Conservation (phyloP, 306 rosid species). For the Prunus davidiana region DNA sequence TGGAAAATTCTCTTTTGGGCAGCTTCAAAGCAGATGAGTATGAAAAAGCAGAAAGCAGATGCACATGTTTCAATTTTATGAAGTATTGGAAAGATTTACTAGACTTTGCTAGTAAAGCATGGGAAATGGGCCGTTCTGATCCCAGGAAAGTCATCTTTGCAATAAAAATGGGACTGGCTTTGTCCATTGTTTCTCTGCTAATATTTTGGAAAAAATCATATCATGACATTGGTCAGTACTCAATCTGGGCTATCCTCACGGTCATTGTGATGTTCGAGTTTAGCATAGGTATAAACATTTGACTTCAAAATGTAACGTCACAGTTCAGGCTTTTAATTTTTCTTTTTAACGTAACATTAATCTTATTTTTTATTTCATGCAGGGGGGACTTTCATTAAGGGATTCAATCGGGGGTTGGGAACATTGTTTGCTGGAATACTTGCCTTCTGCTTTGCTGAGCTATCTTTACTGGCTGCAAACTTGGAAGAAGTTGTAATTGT, state of each 20-base stretch:
- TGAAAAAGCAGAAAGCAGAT: neutral
- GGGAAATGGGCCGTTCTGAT: constrained; percentile 61
- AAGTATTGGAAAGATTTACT: constrained; percentile 4
- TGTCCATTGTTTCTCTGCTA: constrained; percentile 51
- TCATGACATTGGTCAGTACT: constrained; percentile 37
- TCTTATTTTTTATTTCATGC: neutral
- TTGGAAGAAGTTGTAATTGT: constrained; percentile 45
- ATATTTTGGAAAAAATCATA: constrained; percentile 41
- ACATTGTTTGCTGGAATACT: constrained; percentile 62
- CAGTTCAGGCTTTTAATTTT: neutral
- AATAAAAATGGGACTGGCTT: constrained; percentile 49
- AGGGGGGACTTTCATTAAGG: constrained; percentile 74
- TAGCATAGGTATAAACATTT: constrained; percentile 47
- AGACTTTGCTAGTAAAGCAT: constrained; percentile 15
- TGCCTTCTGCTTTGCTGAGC: constrained; percentile 48
- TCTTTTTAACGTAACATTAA: neutral
- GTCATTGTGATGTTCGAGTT: constrained; percentile 72
- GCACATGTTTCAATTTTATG: neutral
- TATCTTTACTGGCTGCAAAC: constrained; percentile 32
- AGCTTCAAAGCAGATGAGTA: constrained; percentile 5
- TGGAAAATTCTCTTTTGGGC: constrained; percentile 10
- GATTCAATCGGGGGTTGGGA: constrained; percentile 69
- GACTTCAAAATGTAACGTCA: neutral
- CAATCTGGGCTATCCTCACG: constrained; percentile 71
- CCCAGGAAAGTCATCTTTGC: constrained; percentile 53